A percentile compares a stretch with the other conserved stretches of the same genome.
Evolutionary conservation across 1,139 yeast genomes (phyloP).

Genomic region (Hansenula anomala): DNA sequence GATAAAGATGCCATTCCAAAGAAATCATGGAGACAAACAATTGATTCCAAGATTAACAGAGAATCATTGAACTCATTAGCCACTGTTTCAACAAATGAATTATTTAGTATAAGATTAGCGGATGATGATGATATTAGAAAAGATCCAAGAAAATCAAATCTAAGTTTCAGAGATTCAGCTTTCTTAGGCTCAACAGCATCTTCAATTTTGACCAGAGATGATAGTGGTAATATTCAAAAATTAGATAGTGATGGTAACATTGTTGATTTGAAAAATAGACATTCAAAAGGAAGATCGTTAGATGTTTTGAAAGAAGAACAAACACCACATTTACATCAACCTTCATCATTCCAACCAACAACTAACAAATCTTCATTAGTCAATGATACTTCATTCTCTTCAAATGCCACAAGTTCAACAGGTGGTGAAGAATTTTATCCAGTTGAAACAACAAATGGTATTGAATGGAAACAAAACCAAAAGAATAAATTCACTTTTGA

Average conservation of each 20-base stretch:
- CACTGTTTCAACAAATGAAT: constrained; percentile 82
- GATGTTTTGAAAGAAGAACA: constrained; percentile 20
- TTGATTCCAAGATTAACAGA: constrained; percentile 37
- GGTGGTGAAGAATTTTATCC: constrained; percentile 22
- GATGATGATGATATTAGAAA: constrained; percentile 44
- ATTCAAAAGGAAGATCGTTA: constrained; percentile 16
- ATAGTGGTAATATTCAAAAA: constrained; percentile 42
- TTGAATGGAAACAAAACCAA: constrained; percentile 16
- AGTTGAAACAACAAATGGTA: constrained; percentile 12
- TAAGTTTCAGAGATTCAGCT: constrained; percentile 38
- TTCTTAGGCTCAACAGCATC: constrained; percentile 24
- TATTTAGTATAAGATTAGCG: constrained; percentile 74
- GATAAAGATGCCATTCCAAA: constrained; percentile 30
- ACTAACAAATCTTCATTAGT: constrained; percentile 3
- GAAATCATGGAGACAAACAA: constrained; percentile 73
- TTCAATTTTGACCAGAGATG: constrained; percentile 22
- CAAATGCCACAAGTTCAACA: constrained; percentile 11
- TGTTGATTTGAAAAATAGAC: constrained; percentile 24
- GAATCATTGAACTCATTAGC: constrained; percentile 70
- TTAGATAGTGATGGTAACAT: constrained; percentile 54
- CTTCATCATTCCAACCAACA: background rate
- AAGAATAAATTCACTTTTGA: constrained; percentile 10
- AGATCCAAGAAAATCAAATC: constrained; percentile 34
- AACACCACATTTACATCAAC: constrained; percentile 9
- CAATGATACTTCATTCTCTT: constrained; percentile 16